phyloP scores from a whole-genome alignment of 2,329 filamentous ascomycete species.

The Atkinsonella texensis region DNA sequence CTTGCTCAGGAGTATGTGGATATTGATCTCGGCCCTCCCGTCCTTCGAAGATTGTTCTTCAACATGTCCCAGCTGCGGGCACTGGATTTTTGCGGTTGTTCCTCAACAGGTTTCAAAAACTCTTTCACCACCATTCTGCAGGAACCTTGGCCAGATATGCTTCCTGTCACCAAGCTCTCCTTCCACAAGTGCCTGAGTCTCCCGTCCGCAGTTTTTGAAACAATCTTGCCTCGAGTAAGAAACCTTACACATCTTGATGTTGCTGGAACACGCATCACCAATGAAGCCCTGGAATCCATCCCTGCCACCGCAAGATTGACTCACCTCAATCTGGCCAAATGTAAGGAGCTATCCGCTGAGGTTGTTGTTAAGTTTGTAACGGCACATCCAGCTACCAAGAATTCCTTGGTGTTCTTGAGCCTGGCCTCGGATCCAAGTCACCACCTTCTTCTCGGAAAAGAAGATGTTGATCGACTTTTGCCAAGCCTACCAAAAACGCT shows the following conservation, averaged over 20 bases:
- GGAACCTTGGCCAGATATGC: constrained; percentile 36
- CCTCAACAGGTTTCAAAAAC: constrained; percentile 53
- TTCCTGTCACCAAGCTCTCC: constrained; percentile 55
- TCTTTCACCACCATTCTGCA: constrained; percentile 48
- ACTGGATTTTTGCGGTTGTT: constrained; percentile 68
- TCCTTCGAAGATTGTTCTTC: constrained; percentile 60
- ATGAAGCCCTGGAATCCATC: constrained; percentile 57
- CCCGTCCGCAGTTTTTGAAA: constrained; percentile 53
- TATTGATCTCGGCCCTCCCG: constrained; percentile 56
- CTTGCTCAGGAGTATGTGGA: constrained; percentile 72
- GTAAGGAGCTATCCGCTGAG: constrained; percentile 54
- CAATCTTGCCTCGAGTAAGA: constrained; percentile 56
- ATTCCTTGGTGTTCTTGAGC: constrained; percentile 58
- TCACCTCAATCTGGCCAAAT: constrained; percentile 69
- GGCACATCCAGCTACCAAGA: constrained; percentile 55
- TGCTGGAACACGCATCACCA: constrained; percentile 65
- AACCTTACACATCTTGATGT: constrained; percentile 67
- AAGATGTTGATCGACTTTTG: constrained; percentile 53
- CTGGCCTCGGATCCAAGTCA: constrained; percentile 60
- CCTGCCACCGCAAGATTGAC: constrained; percentile 60
- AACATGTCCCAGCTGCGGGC: constrained; percentile 52
- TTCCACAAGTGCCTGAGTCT: constrained; percentile 70
- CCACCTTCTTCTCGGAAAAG: constrained; percentile 56
- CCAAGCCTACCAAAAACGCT: constrained; percentile 54
- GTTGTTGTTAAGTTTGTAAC: constrained; percentile 59